These are phyloP conservation scores for Stagonosporopsis rhizophila DNA, from an alignment of 2,329 filamentous ascomycete genomes.

Conservation along the genomic window DNA sequence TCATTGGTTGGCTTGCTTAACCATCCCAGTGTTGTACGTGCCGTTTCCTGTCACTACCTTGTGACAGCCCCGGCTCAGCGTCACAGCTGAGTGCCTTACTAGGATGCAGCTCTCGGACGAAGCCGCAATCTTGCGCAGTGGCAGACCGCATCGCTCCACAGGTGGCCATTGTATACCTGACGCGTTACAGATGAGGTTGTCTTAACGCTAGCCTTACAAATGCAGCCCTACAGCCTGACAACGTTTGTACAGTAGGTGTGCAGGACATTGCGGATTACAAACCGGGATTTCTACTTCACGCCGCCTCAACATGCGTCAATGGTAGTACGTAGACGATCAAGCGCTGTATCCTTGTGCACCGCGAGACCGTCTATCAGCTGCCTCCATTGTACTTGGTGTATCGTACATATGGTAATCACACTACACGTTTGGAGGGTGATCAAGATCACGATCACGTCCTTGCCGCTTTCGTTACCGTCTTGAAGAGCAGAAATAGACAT, in stretches of 20 bases:
- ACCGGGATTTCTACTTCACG: conserved; percentile 17
- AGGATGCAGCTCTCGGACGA: conserved; percentile 20
- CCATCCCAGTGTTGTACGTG: conserved; percentile 40
- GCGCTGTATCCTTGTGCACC: conserved; percentile 25
- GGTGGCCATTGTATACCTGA: conserved; percentile 26
- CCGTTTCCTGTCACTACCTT: conserved; percentile 47
- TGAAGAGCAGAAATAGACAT: not conserved
- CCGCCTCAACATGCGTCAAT: conserved; percentile 20
- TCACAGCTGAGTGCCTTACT: conserved; percentile 22
- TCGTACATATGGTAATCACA: conserved; percentile 17
- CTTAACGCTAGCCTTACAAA: conserved; percentile 34
- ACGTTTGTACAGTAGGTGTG: conserved; percentile 16
- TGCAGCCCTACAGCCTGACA: conserved; percentile 11
- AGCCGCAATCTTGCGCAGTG: conserved; percentile 25
- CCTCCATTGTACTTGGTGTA: conserved; percentile 17
- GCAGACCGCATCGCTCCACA: conserved; percentile 23
- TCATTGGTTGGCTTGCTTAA: conserved; percentile 26
- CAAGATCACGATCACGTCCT: too few relatives aligned
- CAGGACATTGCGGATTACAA: conserved; percentile 8
- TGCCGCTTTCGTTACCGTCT: conserved; percentile 23
- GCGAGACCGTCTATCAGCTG: conserved; percentile 22
- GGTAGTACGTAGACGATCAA: conserved; percentile 34
- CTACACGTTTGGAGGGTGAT: conserved; percentile 26
- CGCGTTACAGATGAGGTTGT: conserved; percentile 32
- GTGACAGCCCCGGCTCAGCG: conserved; percentile 29